Conservation (phyloP, 257 asterid genomes). For the Anisodus tanguticus region DNA sequence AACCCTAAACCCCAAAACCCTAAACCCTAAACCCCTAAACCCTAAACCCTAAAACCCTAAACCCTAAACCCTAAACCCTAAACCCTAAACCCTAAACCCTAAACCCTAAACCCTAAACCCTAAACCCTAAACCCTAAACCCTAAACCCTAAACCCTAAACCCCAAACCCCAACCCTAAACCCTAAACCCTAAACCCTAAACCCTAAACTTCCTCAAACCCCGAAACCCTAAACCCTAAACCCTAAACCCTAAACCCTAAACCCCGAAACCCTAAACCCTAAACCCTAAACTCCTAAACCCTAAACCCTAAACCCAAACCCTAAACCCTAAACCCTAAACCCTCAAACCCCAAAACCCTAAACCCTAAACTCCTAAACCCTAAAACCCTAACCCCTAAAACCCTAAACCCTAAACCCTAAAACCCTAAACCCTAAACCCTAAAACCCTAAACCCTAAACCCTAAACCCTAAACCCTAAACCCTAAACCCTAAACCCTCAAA, state of each 20-base stretch:
- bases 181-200: conserved; percentile 27
- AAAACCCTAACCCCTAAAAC: conserved; percentile 28
- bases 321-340: conserved; percentile 31
- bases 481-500: conserved; percentile 30
- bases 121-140: conserved; percentile 14
- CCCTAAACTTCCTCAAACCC: conserved; percentile 20
- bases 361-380: conserved; percentile 2
- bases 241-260: conserved; percentile 30
- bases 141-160: conserved; percentile 21
- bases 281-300: background rate
- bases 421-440: conserved; percentile 31
- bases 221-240: conserved; percentile 30
- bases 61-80: background rate
- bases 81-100: background rate
- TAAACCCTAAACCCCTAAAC: conserved; percentile 29
- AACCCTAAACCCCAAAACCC: conserved; percentile 28
- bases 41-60: background rate
- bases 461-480: conserved; percentile 25
- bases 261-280: conserved; percentile 22
- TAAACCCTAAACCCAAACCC: conserved; percentile 25
- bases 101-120: background rate
- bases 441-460: conserved; percentile 28
- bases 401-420: conserved; percentile 31
- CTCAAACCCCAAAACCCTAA: background rate
- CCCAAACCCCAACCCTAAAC: conserved; percentile 24